Evolutionary conservation across 495 filamentous ascomycete genomes (phyloP), one percentile per base, ranked within the genome.

Genomic region (Aspergillus avenaceus): DNA sequence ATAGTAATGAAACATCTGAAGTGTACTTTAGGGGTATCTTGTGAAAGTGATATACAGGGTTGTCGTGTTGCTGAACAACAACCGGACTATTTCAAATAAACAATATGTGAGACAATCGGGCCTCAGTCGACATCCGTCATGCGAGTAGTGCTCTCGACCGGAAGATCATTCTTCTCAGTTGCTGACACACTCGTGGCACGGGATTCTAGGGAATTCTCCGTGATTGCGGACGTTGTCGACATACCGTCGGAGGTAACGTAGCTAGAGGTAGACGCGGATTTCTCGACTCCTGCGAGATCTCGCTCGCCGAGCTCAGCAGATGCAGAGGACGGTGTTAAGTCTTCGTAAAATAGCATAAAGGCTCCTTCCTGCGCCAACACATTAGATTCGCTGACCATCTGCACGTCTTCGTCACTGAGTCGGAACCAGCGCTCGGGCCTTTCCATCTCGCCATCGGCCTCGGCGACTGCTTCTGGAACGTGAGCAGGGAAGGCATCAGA

Each of bases 301-400:
- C 14, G 40, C 40, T 43, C 26, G 6, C 4, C 42, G 1, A 24
- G 16, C 4, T 40, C 16, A 24, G 24, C 6, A n/a, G 14, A 5
- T 8, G 21, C 4, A 38, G 32, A 19, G 28, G 40, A 8, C 14
- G 45, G 19, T 8, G 68, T 64, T 9, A 73, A 47, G 8, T 64
- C 62, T 60, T 98, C 93, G 59, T 97, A 98, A 68, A 98, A 97
- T 8, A 97, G 75, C 92, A 98, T 97, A 59, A 97, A 97, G 1
- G 86, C 92, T 12, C 87, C 90, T n/a, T 84, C 81, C 57, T 92
- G 88, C 2, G 68, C 73, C 45, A 96, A 76, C 0, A 93, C 91
- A 26, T 76, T 76, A 11, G 78, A 72, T 66, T 96, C 91, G 16
- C 77, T 76, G 45, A 90, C 89, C 54, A 79, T 77, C 50, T 70